These are phyloP conservation scores for Penicillium vulpinum DNA, from an alignment of 2,329 filamentous ascomycete species.

Conservation along the genomic window DNA sequence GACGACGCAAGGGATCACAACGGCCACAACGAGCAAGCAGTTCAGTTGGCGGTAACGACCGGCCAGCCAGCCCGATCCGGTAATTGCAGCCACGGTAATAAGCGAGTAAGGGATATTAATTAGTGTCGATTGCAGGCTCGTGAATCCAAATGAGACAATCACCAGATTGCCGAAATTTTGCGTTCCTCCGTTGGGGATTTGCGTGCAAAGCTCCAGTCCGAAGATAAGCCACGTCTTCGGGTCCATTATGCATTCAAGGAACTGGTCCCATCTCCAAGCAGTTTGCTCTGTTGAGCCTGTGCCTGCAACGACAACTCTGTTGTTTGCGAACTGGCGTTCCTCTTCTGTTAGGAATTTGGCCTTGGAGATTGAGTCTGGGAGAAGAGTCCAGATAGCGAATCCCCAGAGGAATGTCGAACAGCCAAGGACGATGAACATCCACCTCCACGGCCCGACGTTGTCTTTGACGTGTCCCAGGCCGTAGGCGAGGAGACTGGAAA, in stretches of 20 bases:
- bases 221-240: slow-evolving; percentile 63
- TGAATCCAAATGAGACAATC: slow-evolving; percentile 22
- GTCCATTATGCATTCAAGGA: slow-evolving; percentile 56
- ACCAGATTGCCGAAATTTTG: slow-evolving; percentile 50
- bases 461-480: slow-evolving; percentile 55
- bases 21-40: slow-evolving; percentile 53
- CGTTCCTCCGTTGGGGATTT: slow-evolving; percentile 63
- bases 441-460: slow-evolving; percentile 34
- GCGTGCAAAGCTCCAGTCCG: slow-evolving; percentile 52
- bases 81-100: slow-evolving; percentile 51
- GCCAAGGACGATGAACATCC: slow-evolving; percentile 61
- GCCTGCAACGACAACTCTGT: slow-evolving; percentile 47
- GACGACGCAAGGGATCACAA: slow-evolving; percentile 54
- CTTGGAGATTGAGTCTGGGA: slow-evolving; percentile 56
- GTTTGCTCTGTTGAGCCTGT: slow-evolving; percentile 53
- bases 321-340: slow-evolving; percentile 48
- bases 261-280: slow-evolving; percentile 54
- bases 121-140: slow-evolving; percentile 33
- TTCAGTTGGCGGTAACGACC: slow-evolving; percentile 54
- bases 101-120: slow-evolving; percentile 62
- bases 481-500: slow-evolving; percentile 45
- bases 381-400: slow-evolving; percentile 49
- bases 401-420: slow-evolving; percentile 54
- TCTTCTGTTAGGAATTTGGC: slow-evolving; percentile 59
- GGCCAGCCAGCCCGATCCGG: slow-evolving; percentile 53